Evolutionary conservation across 495 filamentous ascomycete genomes (phyloP).

Genomic region (Penicillium riverlandense): DNA sequence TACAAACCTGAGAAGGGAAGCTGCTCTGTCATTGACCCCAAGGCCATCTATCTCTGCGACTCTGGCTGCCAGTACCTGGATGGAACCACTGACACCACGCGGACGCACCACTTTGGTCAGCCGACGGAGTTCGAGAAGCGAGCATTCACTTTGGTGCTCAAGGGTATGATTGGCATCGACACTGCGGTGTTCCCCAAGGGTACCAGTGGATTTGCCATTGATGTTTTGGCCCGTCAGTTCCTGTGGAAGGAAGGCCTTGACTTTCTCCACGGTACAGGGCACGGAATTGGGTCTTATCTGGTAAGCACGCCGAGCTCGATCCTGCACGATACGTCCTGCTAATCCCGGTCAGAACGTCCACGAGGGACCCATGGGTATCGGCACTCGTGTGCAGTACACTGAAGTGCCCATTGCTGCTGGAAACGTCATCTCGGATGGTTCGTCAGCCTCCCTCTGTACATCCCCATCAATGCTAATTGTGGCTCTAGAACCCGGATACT

Average conservation of each 20-base stretch:
- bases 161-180: conserved; percentile 91
- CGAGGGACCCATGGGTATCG: conserved; percentile 95
- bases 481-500: conserved; percentile 80
- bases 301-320: conserved; percentile 23
- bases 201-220: conserved; percentile 86
- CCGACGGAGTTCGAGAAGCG: conserved; percentile 82
- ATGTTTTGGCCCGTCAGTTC: conserved; percentile 82
- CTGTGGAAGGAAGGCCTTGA: conserved; percentile 91
- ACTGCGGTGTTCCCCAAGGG: conserved; percentile 88
- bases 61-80: conserved; percentile 93
- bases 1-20: conserved; percentile 84
- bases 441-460: neutral
- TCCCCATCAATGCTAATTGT: conserved; percentile 2
- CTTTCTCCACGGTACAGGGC: conserved; percentile 94
- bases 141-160: conserved; percentile 91
- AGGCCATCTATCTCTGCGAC: conserved; percentile 89
- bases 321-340: conserved; percentile 1
- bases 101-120: conserved; percentile 85
- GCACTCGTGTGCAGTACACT: conserved; percentile 81
- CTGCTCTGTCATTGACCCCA: conserved; percentile 81
- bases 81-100: conserved; percentile 93
- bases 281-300: conserved; percentile 87
- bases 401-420: conserved; percentile 87
- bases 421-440: conserved; percentile 83
- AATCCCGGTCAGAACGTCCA: conserved; percentile 68